These are phyloP conservation scores for Pyrenophora seminiperda DNA, from an alignment of 2,329 filamentous ascomycete genomes.

Conservation along the genomic window DNA sequence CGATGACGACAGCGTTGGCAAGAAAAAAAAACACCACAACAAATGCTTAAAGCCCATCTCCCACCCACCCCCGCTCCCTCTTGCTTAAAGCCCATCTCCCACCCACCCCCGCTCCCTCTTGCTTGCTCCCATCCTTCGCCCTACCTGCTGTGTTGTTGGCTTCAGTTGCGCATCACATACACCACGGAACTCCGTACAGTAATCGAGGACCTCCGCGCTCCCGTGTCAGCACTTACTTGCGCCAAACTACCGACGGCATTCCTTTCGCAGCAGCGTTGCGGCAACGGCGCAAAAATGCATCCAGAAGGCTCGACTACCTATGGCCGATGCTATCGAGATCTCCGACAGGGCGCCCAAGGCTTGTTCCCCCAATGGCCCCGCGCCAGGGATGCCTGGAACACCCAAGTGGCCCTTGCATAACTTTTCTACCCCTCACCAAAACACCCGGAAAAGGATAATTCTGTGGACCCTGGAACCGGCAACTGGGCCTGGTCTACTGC, in stretches of 20 bases:
- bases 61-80: neutral
- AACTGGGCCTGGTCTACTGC: too few species aligned
- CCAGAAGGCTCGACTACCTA: neutral
- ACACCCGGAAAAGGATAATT: conserved; percentile 2
- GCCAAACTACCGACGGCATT: neutral
- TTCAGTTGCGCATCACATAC: too few species aligned
- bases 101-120: neutral
- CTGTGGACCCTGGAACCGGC: conserved; percentile 13
- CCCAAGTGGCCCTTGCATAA: conserved; percentile 13
- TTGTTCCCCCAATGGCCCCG: neutral
- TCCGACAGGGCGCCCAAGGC: neutral
- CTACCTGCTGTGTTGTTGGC: too few species aligned
- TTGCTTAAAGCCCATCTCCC: neutral
- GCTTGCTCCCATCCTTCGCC: neutral
- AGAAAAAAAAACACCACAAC: neutral
- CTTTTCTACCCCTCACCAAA: conserved; percentile 9
- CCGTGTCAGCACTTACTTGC: too few species aligned
- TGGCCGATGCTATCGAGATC: neutral
- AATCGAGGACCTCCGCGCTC: too few species aligned
- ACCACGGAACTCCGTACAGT: too few species aligned
- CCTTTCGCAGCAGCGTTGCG: neutral
- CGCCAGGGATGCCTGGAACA: conserved; percentile 5
- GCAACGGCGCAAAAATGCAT: too few species aligned
- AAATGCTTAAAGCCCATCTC: neutral
- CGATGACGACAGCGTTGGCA: conserved; percentile 8